phyloP scores from a whole-genome alignment of 495 filamentous ascomycete species.

The Glutinoglossum americanum region DNA sequence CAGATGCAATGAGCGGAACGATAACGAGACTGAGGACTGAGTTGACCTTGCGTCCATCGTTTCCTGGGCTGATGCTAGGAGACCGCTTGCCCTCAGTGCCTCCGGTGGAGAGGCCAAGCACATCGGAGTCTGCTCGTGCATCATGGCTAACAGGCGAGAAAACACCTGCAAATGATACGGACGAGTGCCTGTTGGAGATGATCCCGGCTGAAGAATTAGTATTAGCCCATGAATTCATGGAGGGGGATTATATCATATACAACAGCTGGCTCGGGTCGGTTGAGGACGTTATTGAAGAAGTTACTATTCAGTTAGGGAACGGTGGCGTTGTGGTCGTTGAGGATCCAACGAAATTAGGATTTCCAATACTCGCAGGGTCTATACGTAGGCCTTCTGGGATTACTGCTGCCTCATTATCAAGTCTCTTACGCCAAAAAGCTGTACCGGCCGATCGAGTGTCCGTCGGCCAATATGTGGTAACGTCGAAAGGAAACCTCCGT shows the following conservation, averaged over 20 bases:
- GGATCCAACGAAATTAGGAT: conserved; percentile 11
- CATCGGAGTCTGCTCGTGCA: background rate
- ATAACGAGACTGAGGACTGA: conserved; percentile 15
- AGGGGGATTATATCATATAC: conserved; percentile 17
- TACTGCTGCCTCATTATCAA: background rate
- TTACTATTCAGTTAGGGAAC: conserved; percentile 15
- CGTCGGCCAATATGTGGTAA: conserved; percentile 27
- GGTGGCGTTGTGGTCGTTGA: conserved; percentile 19
- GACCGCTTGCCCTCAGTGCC: background rate
- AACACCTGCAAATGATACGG: background rate
- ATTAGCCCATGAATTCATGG: conserved; percentile 11
- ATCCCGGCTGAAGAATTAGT: conserved; percentile 14
- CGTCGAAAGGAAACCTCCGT: conserved; percentile 27
- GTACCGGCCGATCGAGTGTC: conserved; percentile 10
- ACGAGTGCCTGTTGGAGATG: conserved; percentile 4
- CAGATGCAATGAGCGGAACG: conserved; percentile 20
- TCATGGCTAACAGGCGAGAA: background rate
- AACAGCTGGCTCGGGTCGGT: conserved; percentile 19
- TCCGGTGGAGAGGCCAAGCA: background rate
- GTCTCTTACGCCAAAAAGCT: background rate
- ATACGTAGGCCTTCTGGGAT: background rate
- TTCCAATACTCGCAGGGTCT: background rate
- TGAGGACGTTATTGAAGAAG: conserved; percentile 9
- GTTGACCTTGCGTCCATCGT: conserved; percentile 10
- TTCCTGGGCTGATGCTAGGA: background rate